These are phyloP conservation scores for Hysterangium stoloniferum DNA, from an alignment of 768 basidiomycete species.

Conservation along the genomic window DNA sequence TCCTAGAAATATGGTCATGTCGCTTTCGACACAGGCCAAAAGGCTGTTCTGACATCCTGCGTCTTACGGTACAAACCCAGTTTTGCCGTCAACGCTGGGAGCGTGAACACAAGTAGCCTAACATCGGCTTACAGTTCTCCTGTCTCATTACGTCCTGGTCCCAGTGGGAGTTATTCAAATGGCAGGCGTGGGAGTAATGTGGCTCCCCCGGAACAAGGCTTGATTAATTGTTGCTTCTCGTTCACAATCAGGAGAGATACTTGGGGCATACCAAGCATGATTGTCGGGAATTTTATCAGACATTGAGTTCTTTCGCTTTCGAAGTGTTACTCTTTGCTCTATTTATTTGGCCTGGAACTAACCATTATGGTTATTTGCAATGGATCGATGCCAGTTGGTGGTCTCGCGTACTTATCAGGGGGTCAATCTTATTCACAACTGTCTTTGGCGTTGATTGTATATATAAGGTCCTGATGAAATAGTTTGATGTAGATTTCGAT, in stretches of 20 bases:
- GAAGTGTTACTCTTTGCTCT: too few relatives aligned
- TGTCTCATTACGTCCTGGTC: slow-evolving; percentile 12
- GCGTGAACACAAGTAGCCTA: slow-evolving; percentile 23
- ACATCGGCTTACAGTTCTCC: slow-evolving; percentile 20
- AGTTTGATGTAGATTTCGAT: too few relatives aligned
- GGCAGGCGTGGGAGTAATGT: slow-evolving; percentile 19
- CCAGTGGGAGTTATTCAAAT: slow-evolving; percentile 13
- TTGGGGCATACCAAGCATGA: slow-evolving; percentile 85
- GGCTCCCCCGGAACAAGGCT: slow-evolving; percentile 52
- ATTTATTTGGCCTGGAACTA: too few relatives aligned
- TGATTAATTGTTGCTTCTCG: slow-evolving; percentile 85
- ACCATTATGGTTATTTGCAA: too few relatives aligned
- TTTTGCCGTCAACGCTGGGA: slow-evolving; percentile 35
- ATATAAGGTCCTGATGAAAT: too few relatives aligned
- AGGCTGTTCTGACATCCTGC: slow-evolving; percentile 89
- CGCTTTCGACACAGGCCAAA: slow-evolving; percentile 86
- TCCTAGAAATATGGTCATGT: slow-evolving; percentile 90
- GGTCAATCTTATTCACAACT: too few relatives aligned
- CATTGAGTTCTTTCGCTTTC: too few relatives aligned
- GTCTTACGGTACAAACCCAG: slow-evolving; percentile 74
- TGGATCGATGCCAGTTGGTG: too few relatives aligned
- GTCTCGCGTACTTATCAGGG: too few relatives aligned
- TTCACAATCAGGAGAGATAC: slow-evolving; percentile 81
- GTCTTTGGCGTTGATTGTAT: too few relatives aligned
- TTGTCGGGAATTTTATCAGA: slow-evolving; percentile 81